Evolutionary conservation across 306 rosid genomes (phyloP), one percentile per base, ranked within the genome.

Genomic region (Rosa rugosa): DNA sequence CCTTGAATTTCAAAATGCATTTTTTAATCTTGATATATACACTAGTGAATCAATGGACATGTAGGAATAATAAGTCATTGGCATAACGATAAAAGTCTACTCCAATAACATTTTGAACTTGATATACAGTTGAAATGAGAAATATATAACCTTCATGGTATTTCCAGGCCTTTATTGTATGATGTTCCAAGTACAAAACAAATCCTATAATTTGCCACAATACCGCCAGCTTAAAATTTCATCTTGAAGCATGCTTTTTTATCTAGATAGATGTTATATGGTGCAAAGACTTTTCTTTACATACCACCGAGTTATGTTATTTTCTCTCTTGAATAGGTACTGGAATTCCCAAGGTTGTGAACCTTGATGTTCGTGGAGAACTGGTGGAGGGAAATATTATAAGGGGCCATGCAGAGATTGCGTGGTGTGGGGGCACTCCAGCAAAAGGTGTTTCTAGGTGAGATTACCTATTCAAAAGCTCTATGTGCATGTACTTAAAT

Each of bases 341-440:
- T 79, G 90, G 94, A 86, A 89, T 90, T 75, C 99, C 99, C 0
- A 95, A 90, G 87, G 96, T 91, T 77, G 83, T 91, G 81, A 89
- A 75, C 73, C 97, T 95, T 83, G 96, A 91, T 85, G 94, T 95
- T 77, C 78, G 12, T 2, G 99, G 99, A 75, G 97, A 93, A 79
- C 90, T 91, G 65, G 84, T 90, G 77, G 99, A 95, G 86, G 99
- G 99, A 82, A 87, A 83, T 82, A 79, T 78, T 63, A 80, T 95
- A 71, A 91, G 75, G 84, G 99, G 99, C 81, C 82, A 72, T 80
- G 92, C 97, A 59, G 84, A 84, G 83, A 85, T 95, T 70, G 99
- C 99, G 11, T 95, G 99, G 99, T 93, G 99, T 63, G 99, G 99
- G 40, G 99, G 98, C 72, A 90, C 94, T 50, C 99, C 96, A 67